Base-by-base conservation (phyloP, 306 rosid genomes). In the Ammopiptanthus mongolicus region DNA sequence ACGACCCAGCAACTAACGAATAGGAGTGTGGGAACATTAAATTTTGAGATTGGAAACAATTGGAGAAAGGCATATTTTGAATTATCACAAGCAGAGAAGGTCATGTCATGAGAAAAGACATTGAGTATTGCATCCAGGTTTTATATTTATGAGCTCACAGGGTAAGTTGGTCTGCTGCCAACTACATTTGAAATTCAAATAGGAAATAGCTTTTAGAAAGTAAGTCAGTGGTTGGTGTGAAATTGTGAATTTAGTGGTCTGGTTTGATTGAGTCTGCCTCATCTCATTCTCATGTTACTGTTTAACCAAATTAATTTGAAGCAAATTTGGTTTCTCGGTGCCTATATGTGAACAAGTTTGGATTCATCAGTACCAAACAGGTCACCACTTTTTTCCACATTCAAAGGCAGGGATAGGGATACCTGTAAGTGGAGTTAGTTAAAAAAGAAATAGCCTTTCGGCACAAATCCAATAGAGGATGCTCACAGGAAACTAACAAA, bases 1-100 rank as follows among this genome's bases (percentile, higher is more conserved):
- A 85, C 92, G 76, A 85, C 89, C 73, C 34, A 58, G 73, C 48
- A 64, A 76, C 65, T 28, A 72, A 76, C 65, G 34, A 72, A 81
- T 75, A 75, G 76, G 84, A 73, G 69, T 71, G 64, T 77, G 65
- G 68, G 31, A 37, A 37, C 42, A 37, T 7, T 87, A 61, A 87
- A 80, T 82, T 74, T 41, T 60, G 73, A 57, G 46, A 22, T 5
- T 52, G 62, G 31, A 71, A 73, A 69, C 74, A 78, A 79, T 18
- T 21, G 69, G 76, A 70, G 80, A 75, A 81, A 63, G 29, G 81
- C 78, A 81, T 63, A 51, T 58, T 79, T 75, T 81, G 77, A 70
- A 78, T 60, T 68, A 68, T 69, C 52, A 76, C 34, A 12, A 69
- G 71, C 60, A 36, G 56, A 69, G 52, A 61, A 78, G 52, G 53